Base-by-base conservation (phyloP, 306 rosid species). In the Acacia melanoxylon region DNA sequence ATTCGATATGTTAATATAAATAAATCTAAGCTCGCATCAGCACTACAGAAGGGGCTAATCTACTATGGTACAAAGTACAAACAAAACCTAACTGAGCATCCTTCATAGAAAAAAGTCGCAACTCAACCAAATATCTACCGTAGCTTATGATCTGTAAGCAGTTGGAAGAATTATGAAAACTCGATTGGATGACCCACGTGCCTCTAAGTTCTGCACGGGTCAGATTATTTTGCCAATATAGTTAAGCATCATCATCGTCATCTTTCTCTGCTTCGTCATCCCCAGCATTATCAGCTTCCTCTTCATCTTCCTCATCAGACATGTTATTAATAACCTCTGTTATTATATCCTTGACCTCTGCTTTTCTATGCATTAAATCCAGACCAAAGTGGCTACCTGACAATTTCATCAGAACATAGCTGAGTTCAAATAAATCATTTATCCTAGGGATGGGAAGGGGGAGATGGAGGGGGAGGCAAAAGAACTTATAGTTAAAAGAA, bases 301-400 rank as follows among this genome's bases (percentile, higher is more conserved):
- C 94, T 17, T 85, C 94, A 65, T 86, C 98, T 88, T 95, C 99
- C 77, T 92, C 99, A 59, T 96, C 99, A 72, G 94, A 88, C 97
- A 96, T 96, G 89, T 86, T 94, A 80, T 91, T 93, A 79, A 96
- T 96, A 77, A 96, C 97, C 15, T 96, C 98, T n/a, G 99, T 96
- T 70, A 96, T 96, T 80, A 96, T 91, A 65, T 90, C 94, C 88
- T 96, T 96, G 83, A 96, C 98, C 91, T 96, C 97, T 2, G 94
- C 89, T 84, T 96, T 96, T 89, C 98, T 91, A 85, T 96, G 98
- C 99, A 96, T 93, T 85, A 96, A 92, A 87, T 96, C 98, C 85
- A 92, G 67, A 40, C 90, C 91, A 76, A 95, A 93, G 89, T 96
- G 98, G 78, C 91, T 46, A 81, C 99, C 99, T 96, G 85, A 65